Evolutionary conservation across 1,284 basidiomycete genomes (phyloP).

Genomic region (Sanghuangporus baumii): DNA sequence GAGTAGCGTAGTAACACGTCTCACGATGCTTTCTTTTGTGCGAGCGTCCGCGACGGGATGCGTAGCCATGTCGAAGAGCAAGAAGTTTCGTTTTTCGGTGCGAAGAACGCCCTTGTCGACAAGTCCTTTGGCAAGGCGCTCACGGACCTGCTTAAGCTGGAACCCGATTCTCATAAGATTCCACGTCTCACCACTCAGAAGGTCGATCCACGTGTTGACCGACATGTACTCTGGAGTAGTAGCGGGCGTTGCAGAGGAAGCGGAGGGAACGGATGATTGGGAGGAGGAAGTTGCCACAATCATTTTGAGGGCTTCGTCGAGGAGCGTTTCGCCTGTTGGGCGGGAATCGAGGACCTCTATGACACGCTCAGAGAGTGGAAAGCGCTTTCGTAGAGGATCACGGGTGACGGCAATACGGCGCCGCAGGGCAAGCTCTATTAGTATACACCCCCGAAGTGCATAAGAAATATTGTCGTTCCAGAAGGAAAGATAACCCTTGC

Average conservation of each 20-base stretch:
- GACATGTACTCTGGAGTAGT: constrained; percentile 51
- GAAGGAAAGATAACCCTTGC: constrained; percentile 87
- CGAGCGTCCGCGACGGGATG: constrained; percentile 91
- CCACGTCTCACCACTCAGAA: constrained; percentile 95
- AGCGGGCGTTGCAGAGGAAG: constrained; percentile 15
- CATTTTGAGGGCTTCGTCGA: constrained; percentile 94
- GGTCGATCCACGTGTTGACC: constrained; percentile 91
- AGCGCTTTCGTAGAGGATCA: constrained; percentile 75
- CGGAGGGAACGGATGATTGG: constrained; percentile 23
- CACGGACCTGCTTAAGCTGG: constrained; percentile 94
- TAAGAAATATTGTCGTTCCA: constrained; percentile 99
- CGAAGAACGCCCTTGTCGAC: constrained; percentile 97
- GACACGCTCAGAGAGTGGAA: constrained; percentile 76
- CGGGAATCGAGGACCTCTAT: constrained; percentile 89
- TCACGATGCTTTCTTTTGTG: constrained; percentile 80
- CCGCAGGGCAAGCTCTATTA: constrained; percentile 89
- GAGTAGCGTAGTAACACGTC: constrained; percentile 70
- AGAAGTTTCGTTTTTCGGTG: constrained; percentile 94
- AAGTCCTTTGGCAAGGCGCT: constrained; percentile 93
- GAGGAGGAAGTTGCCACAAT: constrained; percentile 45
- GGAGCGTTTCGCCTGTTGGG: constrained; percentile 90
- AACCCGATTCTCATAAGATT: constrained; percentile 98
- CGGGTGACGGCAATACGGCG: constrained; percentile 84
- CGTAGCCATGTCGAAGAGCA: constrained; percentile 98
- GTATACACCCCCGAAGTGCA: constrained; percentile 89